Evolutionary conservation across 2,329 filamentous ascomycete genomes (phyloP).

Genomic region (Neophaeococcomyces mojaviensis): DNA sequence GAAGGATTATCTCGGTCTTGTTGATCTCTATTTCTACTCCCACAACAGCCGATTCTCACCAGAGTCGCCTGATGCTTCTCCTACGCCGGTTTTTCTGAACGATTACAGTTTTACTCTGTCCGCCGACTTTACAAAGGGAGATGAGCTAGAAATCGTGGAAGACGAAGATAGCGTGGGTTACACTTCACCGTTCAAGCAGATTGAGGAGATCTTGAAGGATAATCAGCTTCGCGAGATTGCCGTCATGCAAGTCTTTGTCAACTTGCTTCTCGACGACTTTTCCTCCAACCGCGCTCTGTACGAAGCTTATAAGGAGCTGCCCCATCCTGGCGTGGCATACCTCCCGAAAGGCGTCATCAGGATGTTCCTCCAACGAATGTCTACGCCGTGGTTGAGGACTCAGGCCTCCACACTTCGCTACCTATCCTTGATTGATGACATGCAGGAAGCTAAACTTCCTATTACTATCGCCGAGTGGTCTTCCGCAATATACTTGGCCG

Average conservation of each 20-base stretch:
- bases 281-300: conserved; percentile 45
- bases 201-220: conserved; percentile 30
- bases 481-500: conserved; percentile 70
- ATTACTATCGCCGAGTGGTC: conserved; percentile 71
- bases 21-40: conserved; percentile 39
- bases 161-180: conserved; percentile 12
- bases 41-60: conserved; percentile 22
- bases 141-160: conserved; percentile 13
- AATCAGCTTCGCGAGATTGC: conserved; percentile 21
- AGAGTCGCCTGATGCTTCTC: conserved; percentile 21
- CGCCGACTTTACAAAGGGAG: conserved; percentile 17
- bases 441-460: conserved; percentile 64
- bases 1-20: conserved; percentile 40
- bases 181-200: conserved; percentile 24
- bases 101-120: conserved; percentile 22
- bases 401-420: conserved; percentile 68
- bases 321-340: conserved; percentile 46
- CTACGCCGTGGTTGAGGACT: conserved; percentile 50
- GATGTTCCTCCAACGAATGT: conserved; percentile 60
- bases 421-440: conserved; percentile 74
- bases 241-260: conserved; percentile 26
- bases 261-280: conserved; percentile 36
- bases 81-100: conserved; percentile 19
- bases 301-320: conserved; percentile 45
- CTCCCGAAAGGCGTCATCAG: conserved; percentile 49